Base-by-base conservation (phyloP, 1,284 basidiomycete species). In the Coniferiporia weirii region DNA sequence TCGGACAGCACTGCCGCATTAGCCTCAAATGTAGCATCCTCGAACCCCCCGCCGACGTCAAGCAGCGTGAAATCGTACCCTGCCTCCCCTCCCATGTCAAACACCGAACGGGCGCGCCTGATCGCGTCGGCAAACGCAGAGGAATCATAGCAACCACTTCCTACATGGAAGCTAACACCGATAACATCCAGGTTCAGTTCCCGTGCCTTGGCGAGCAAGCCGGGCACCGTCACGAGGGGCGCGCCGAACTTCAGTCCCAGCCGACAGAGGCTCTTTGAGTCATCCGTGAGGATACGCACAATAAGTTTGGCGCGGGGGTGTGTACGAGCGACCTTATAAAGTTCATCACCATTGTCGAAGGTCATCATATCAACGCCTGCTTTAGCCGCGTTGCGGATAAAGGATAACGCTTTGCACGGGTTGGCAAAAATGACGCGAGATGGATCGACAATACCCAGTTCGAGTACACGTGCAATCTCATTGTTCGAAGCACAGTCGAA, bases 401-500 rank as follows among this genome's bases (percentile, higher is more conserved):
- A 98, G 7, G 93, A 96, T 7, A 85, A 81, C 0, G 96, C 93
- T 77, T 99, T 99, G 87, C 96, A 99, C 0, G 97, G 97, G 76
- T 99, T 99, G 66, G 97, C 97, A 70, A 95, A 99, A 70, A 99
- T 94, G 78, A 99, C 92, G 61, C 91, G 83, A 17, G 79, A 78
- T 1, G 94, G 86, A 59, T 81, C 78, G 59, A 91, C 75, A 20
- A 82, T 83, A 32, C 86, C 89, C 10, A 96, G 73, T 22, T 79
- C 76, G 32, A 98, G 79, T 10, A 99, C 89, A 63, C 85, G 82
- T 27, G 84, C 79, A 67, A 99, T 98, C 75, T 99, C 97, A 61
- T 89, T 88, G 67, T 93, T 91, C 47, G 95, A 98, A n/a, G 97
- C 97, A 69, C 97, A 99, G 75, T 99, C 97, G 76, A 99, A 99